These are phyloP conservation scores for Cruciata laevipes DNA, from an alignment of 257 asterid genomes.

Conservation along the genomic window DNA sequence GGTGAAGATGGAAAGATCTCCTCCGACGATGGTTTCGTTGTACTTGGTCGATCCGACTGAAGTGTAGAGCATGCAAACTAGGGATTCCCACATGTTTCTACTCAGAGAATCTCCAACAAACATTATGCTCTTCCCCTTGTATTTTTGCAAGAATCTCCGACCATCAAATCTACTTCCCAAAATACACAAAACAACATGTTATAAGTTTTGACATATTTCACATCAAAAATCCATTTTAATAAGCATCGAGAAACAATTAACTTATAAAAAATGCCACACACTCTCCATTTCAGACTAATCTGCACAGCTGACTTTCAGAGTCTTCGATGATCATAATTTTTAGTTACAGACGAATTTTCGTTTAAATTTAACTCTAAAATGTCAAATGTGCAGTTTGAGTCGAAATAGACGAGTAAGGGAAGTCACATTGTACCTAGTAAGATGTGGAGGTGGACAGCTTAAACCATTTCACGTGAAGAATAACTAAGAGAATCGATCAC, in stretches of 20 bases:
- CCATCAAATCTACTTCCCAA: conserved; percentile 39
- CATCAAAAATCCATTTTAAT: too few relatives aligned
- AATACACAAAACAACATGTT: background rate
- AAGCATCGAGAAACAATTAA: too few relatives aligned
- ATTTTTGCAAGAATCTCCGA: conserved; percentile 29
- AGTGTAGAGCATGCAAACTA: conserved; percentile 52
- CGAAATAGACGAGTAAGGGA: too few relatives aligned
- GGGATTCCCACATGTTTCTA: conserved; percentile 49
- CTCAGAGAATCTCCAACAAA: conserved; percentile 62
- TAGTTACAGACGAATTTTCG: too few relatives aligned
- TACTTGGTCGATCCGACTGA: conserved; percentile 33
- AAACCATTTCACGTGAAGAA: conserved; percentile 5
- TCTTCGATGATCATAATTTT: too few relatives aligned
- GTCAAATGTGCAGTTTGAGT: too few relatives aligned
- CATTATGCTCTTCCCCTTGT: conserved; percentile 55
- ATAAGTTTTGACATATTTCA: too few relatives aligned
- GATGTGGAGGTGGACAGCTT: background rate
- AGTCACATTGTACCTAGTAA: conserved; percentile 1
- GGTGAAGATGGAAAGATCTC: conserved; percentile 33
- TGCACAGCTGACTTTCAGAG: too few relatives aligned
- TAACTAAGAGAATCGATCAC: background rate
- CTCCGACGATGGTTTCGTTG: conserved; percentile 24
- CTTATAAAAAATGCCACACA: too few relatives aligned
- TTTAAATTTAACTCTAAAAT: too few relatives aligned
- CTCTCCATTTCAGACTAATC: too few relatives aligned